A percentile compares a stretch with the other conserved stretches of the same genome.
Evolutionary conservation across 768 basidiomycete species (phyloP).

Genomic region (Amanita brunnescens): DNA sequence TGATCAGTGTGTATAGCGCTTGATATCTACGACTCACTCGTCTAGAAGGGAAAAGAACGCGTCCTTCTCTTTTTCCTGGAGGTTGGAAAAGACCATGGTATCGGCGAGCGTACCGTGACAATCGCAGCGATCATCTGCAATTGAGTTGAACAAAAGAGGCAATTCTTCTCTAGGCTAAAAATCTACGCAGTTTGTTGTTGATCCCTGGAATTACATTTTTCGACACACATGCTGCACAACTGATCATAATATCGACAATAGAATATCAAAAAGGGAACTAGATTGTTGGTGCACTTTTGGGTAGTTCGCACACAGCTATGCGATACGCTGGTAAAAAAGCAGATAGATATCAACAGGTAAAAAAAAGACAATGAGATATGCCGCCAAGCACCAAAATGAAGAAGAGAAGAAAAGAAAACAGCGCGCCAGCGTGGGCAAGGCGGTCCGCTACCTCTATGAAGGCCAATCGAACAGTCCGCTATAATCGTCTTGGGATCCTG

Average conservation of each 20-base stretch:
- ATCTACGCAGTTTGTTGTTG: slow-evolving; percentile 7
- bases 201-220: background rate
- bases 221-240: slow-evolving; percentile 8
- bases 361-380: slow-evolving; percentile 11
- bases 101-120: background rate
- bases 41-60: slow-evolving; percentile 77
- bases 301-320: slow-evolving; percentile 14
- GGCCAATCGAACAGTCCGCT: slow-evolving; percentile 51
- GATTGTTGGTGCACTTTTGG: slow-evolving; percentile 15
- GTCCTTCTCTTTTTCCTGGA: slow-evolving; percentile 61
- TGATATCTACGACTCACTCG: slow-evolving; percentile 67
- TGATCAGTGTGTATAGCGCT: too few relatives aligned
- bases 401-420: slow-evolving; percentile 8
- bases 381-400: slow-evolving; percentile 16
- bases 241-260: slow-evolving; percentile 14
- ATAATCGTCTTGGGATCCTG: slow-evolving; percentile 6
- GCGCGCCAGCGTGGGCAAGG: slow-evolving; percentile 7
- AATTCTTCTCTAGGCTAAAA: background rate
- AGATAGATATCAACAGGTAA: slow-evolving; percentile 15
- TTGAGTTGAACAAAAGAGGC: background rate
- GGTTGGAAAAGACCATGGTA: slow-evolving; percentile 63
- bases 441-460: slow-evolving; percentile 17
- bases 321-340: slow-evolving; percentile 8
- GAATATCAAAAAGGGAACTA: slow-evolving; percentile 6
- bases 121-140: background rate